Conservation (phyloP, 2,329 filamentous ascomycete genomes). For the Fonsecaea nubica region DNA sequence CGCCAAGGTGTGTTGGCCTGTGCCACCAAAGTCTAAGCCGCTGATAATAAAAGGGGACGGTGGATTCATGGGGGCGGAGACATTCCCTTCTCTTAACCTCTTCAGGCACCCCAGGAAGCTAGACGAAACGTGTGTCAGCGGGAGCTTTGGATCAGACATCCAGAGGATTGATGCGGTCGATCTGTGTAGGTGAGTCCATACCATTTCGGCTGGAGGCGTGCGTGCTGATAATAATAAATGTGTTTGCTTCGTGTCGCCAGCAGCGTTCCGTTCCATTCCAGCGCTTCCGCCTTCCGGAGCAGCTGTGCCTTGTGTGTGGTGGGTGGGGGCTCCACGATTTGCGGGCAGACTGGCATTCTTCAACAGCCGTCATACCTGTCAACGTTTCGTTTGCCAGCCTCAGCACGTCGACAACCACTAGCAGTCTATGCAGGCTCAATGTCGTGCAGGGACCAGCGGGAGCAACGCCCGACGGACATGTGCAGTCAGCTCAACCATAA, state of each 20-base stretch:
- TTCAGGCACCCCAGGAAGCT: background rate
- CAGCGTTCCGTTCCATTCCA: background rate
- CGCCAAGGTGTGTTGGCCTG: conserved; percentile 18
- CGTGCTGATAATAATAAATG: background rate
- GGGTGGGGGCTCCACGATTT: conserved; percentile 16
- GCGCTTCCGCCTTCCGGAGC: background rate
- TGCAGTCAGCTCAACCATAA: conserved; percentile 21
- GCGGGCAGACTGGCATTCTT: conserved; percentile 25
- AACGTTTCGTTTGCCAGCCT: conserved; percentile 18
- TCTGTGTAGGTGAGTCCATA: background rate
- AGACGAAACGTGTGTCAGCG: background rate
- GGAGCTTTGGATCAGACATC: background rate
- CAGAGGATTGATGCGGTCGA: background rate
- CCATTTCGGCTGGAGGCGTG: background rate
- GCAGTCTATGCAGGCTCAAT: conserved; percentile 9
- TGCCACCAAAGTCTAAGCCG: background rate
- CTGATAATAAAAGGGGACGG: conserved; percentile 5
- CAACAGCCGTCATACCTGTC: conserved; percentile 30
- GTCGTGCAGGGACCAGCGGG: conserved; percentile 9
- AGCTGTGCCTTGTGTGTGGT: background rate
- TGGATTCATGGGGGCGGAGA: background rate
- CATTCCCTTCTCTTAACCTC: background rate
- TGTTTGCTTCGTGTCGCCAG: conserved; percentile 10
- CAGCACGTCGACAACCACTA: background rate
- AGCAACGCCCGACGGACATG: conserved; percentile 17